phyloP scores from a whole-genome alignment of 257 asterid species.

The Nicotiana attenuata region DNA sequence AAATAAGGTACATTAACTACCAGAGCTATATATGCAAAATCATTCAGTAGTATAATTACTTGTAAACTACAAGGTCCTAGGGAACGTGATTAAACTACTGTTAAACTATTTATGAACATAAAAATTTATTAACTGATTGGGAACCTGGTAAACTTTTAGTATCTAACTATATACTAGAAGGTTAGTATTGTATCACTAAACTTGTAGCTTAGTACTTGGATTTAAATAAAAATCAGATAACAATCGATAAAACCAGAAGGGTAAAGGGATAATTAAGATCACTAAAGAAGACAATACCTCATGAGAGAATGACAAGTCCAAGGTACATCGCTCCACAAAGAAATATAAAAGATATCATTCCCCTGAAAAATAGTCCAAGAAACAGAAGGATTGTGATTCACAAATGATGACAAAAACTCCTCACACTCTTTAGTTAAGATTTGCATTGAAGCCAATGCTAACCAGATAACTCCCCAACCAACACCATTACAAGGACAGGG shows the following conservation, averaged over 20 bases:
- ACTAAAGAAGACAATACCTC: constrained; percentile 33
- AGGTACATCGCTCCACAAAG: constrained; percentile 80
- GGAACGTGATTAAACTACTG: not conserved
- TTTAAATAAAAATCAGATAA: not conserved
- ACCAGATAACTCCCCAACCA: constrained; percentile 98
- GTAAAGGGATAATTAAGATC: not conserved
- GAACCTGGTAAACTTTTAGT: not conserved
- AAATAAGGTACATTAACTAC: too few relatives aligned
- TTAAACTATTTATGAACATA: not conserved
- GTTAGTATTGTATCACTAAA: too few relatives aligned
- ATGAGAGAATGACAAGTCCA: constrained; percentile 90
- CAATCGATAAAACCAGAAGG: not conserved
- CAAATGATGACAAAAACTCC: not conserved
- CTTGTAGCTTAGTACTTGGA: not conserved
- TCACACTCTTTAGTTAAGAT: not conserved
- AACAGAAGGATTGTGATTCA: not conserved
- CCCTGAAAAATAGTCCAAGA: constrained; percentile 52
- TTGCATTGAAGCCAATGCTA: constrained; percentile 3
- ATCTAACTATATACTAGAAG: not conserved
- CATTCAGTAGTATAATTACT: not conserved
- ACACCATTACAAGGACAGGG: constrained; percentile 93
- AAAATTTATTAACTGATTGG: not conserved
- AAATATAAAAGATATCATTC: constrained; percentile 74
- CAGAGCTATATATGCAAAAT: too few relatives aligned
- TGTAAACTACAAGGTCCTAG: not conserved